Evolutionary conservation across 2,329 filamentous ascomycete genomes (phyloP), one percentile per base, ranked within the genome.

Genomic region (Colletotrichum eremochloae): DNA sequence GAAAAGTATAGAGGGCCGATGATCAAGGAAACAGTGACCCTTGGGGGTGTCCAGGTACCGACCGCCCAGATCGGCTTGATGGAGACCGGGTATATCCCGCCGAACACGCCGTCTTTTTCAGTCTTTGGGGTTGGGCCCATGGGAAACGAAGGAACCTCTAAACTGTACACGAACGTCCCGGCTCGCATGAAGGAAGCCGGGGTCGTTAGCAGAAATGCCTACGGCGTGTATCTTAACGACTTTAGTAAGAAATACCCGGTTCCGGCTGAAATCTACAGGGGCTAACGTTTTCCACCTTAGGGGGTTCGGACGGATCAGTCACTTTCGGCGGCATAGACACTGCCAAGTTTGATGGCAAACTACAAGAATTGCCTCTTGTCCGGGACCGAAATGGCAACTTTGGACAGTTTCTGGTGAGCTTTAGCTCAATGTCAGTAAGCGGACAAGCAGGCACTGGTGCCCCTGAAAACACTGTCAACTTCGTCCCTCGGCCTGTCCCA

Each of bases 311-410:
- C 24, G 70, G 66, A 24, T 63, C 57, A 1, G 40, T 72, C 60
- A 48, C 63, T 20, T 72, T 69, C 29, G 70, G 70, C 6, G 70
- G 66, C 29, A 57, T 72, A 18, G 70, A 72, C 33, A 68, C 70
- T 2, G 70, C 67, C 40, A 63, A 68, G 42, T 68, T 69, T 56
- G 67, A 68, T 2, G 70, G 67, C 44, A 42, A 63, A 15, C 53
- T 72, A n/a, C 65, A 64, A 8, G 50, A 58, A 9, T 20, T 72
- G 2, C 65, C 57, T 12, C 40, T 60, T 3, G 42, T 60, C 14
- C 55, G 29, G n/a, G 50, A 24, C 5, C 14, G 29, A 8, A 36
- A 44, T 20, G 52, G 42, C 48, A 31, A 44, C 0, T 24, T 56
- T 12, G 55, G 33, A 3, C 29, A 57, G 38, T 56, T 61, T 12